Percentiles rank a stretch among this genome's conserved stretches.
Conservation (phyloP, 148 eudicot genomes). For the Rhododendron ferrugineum region DNA sequence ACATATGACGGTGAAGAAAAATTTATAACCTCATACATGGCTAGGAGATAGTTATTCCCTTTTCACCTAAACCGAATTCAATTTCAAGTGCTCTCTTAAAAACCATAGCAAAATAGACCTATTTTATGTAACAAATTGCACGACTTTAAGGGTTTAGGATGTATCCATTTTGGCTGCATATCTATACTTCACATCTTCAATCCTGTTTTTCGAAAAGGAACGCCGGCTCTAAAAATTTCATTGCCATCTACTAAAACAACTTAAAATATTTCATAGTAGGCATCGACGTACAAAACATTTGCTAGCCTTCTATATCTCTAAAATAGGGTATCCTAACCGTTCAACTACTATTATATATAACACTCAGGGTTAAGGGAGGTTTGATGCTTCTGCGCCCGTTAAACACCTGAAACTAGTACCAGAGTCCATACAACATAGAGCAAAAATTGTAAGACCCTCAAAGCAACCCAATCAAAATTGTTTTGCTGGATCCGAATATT, state of each 20-base stretch:
- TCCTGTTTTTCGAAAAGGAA: not conserved
- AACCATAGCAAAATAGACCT: not conserved
- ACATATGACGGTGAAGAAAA: not conserved
- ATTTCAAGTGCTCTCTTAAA: not conserved
- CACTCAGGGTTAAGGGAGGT: not conserved
- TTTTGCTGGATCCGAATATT: not conserved
- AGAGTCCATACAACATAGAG: not conserved
- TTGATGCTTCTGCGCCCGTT: not conserved
- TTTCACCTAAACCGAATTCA: not conserved
- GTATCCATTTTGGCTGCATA: not conserved
- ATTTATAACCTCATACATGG: not conserved
- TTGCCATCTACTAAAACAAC: not conserved
- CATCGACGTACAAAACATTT: not conserved
- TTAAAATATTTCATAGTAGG: not conserved
- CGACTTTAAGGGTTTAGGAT: not conserved
- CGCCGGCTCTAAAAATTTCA: not conserved
- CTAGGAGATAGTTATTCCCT: not conserved
- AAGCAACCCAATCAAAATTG: conserved; percentile 1
- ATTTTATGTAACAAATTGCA: not conserved
- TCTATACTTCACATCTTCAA: not conserved
- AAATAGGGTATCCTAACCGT: not conserved
- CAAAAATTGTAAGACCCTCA: not conserved
- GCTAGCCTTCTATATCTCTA: not conserved
- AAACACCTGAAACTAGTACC: not conserved
- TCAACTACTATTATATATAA: not conserved